Base-by-base conservation (phyloP, 345 rosid genomes). In the Euphorbia pulcherrima region DNA sequence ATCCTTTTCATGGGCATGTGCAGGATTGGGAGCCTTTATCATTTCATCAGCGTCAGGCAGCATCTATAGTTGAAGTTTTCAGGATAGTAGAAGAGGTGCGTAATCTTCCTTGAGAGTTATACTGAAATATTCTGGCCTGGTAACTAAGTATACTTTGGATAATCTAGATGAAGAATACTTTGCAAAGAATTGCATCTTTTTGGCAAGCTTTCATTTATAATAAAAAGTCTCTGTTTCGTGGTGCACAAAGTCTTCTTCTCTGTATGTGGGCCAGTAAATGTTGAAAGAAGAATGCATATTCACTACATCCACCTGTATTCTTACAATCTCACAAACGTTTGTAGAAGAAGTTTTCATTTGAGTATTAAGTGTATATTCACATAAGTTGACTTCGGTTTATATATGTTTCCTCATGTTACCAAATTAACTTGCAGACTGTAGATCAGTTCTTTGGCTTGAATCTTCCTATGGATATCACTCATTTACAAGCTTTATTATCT, bases 11-110 rank as follows among this genome's bases (percentile, higher is more conserved):
- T 64, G 54, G 70, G 65, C 62, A 30, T 70, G 50, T 79, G 86
- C 83, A 94, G 99, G 92, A 89, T 61, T 94, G 99, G 99, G 96
- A 89, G 81, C 91, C 99, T 72, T 75, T 94, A 68, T 94, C 99
- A 68, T 82, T 73, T 78, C 97, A 94, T 68, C 94, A 94, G 72
- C 88, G 81, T 61, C 96, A 89, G 72, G 91, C 95, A 30, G 83
- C 89, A 71, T 94, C 99, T 33, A 77, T 88, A 67, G 81, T 94
- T 64, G 99, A 94, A 85, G 91, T 94, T 75, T 94, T 94, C 70
- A 89, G 99, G 84, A 94, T 94, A 24, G 77, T 94, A 60, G 99
- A 94, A 79, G 97, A 94, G 99, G 99, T 94, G 82, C 52, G 70
- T 53, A 24, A 27, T 17, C 50, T 41, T 52, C 11, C 44, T 11